Percentiles rank a stretch among this genome's conserved stretches.
These are phyloP conservation scores for Plasmodium chabaudi DNA, from an alignment of 169 alveolate genomes.

Conservation along the genomic window DNA sequence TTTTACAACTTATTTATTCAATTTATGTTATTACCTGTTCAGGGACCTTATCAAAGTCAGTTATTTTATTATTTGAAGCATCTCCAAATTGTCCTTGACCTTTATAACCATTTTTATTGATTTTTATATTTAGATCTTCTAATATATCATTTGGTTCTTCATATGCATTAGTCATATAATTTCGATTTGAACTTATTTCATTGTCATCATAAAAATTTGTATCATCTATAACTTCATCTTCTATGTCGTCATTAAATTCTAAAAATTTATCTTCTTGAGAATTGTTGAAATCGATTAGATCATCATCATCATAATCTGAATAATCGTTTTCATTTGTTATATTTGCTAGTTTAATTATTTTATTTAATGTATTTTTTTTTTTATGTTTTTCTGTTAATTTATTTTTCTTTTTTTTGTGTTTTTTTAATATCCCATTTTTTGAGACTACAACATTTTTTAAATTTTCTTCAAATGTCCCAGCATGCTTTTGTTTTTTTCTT, in stretches of 20 bases:
- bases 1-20: not conserved
- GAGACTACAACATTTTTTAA: conserved; percentile 33
- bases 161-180: not conserved
- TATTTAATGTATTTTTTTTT: conserved; percentile 21
- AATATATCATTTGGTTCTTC: conserved; percentile 35
- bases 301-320: conserved; percentile 26
- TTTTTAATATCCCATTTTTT: conserved; percentile 38
- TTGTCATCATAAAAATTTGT: conserved; percentile 10
- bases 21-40: conserved; percentile 53
- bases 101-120: conserved; percentile 50
- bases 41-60: conserved; percentile 7
- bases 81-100: not conserved
- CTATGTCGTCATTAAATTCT: conserved; percentile 71
- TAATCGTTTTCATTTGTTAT: conserved; percentile 55
- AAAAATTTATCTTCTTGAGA: conserved; percentile 43
- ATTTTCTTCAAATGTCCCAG: conserved; percentile 40
- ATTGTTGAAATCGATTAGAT: conserved; percentile 8
- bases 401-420: conserved; percentile 23
- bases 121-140: conserved; percentile 46
- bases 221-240: conserved; percentile 19
- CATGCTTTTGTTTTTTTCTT: conserved; percentile 32
- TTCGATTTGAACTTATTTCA: conserved; percentile 19
- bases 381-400: conserved; percentile 11
- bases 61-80: not conserved
- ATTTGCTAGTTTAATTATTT: conserved; percentile 51